Conservation (phyloP, 345 rosid genomes). For the Cardiospermum halicacabum region DNA sequence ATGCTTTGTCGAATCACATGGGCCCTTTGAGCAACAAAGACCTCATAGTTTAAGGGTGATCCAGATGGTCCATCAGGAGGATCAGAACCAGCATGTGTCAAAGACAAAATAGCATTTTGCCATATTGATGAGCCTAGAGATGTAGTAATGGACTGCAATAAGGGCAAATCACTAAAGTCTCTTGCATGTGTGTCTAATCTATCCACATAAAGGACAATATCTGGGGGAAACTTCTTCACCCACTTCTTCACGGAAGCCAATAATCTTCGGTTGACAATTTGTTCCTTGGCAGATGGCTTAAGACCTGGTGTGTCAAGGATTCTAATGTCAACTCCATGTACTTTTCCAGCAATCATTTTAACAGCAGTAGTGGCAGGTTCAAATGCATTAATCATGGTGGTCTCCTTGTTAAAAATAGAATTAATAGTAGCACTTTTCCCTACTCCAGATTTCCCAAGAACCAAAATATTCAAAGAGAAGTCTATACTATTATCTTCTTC, state of each 20-base stretch:
- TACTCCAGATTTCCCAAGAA: constrained; percentile 79
- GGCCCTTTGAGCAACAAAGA: constrained; percentile 42
- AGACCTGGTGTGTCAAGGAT: constrained; percentile 81
- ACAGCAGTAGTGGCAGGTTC: constrained; percentile 41
- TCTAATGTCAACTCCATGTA: constrained; percentile 45
- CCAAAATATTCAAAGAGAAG: constrained; percentile 57
- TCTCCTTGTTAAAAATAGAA: constrained; percentile 60
- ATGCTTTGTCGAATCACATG: constrained; percentile 40
- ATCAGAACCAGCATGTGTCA: constrained; percentile 62
- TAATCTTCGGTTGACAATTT: constrained; percentile 43
- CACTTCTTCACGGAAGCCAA: constrained; percentile 52
- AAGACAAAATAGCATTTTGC: constrained; percentile 49
- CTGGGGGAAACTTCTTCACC: constrained; percentile 50
- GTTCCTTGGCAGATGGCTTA: constrained; percentile 39
- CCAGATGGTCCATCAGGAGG: constrained; percentile 47
- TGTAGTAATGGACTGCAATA: constrained; percentile 40
- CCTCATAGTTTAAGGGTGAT: constrained; percentile 41
- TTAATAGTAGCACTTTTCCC: constrained; percentile 82
- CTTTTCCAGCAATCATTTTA: constrained; percentile 43
- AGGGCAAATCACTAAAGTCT: constrained; percentile 37
- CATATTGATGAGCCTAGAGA: constrained; percentile 57
- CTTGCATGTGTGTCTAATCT: constrained; percentile 46
- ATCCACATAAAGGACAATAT: constrained; percentile 67
- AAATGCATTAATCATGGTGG: constrained; percentile 44
- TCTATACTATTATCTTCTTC: constrained; percentile 33